Evolutionary conservation across 352 stramenopile genomes (phyloP).

Genomic region (Globisporangium paroecandrum): DNA sequence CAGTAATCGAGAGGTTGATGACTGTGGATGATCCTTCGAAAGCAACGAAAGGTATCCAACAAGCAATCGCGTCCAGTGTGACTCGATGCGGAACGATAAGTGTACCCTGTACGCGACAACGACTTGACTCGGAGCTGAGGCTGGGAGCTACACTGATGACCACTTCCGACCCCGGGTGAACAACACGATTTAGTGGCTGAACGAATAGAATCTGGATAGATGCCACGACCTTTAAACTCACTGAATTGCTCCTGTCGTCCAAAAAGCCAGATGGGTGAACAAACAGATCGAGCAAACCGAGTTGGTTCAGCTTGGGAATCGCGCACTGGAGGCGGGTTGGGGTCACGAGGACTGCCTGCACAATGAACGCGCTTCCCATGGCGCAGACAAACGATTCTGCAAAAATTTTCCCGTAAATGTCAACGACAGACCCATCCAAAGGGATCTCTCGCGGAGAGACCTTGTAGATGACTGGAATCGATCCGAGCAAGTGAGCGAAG

Average conservation of each 20-base stretch:
- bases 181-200: background rate
- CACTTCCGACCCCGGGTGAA: conserved; percentile 10
- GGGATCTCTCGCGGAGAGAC: conserved; percentile 16
- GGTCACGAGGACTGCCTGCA: conserved; percentile 10
- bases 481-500: conserved; percentile 15
- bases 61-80: background rate
- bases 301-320: conserved; percentile 10
- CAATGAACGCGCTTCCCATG: conserved; percentile 6
- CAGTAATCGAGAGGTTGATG: background rate
- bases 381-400: conserved; percentile 15
- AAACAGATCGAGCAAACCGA: conserved; percentile 14
- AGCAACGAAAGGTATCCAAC: conserved; percentile 4
- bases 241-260: conserved; percentile 10
- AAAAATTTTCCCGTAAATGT: conserved; percentile 17
- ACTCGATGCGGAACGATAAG: conserved; percentile 6
- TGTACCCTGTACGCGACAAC: background rate
- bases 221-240: conserved; percentile 6
- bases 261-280: conserved; percentile 13
- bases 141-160: background rate
- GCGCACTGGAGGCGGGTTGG: conserved; percentile 8
- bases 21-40: background rate
- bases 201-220: background rate
- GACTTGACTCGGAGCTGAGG: background rate
- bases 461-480: conserved; percentile 15
- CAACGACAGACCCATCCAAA: conserved; percentile 16